phyloP scores from a whole-genome alignment of 2,329 filamentous ascomycete genomes.

The Coleophoma crateriformis region DNA sequence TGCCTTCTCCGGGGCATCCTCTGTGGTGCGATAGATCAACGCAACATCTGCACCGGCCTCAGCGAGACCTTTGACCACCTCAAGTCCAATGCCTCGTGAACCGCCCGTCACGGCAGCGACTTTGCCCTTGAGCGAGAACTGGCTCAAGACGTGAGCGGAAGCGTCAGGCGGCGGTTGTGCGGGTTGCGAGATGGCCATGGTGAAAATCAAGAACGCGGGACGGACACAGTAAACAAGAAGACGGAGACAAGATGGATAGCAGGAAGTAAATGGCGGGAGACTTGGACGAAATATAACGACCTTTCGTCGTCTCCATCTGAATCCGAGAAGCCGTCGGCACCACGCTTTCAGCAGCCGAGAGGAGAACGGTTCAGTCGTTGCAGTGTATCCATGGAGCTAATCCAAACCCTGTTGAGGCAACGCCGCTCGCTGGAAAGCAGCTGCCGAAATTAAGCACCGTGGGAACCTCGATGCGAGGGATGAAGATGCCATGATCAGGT shows the following conservation, averaged over 20 bases:
- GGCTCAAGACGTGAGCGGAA: not conserved
- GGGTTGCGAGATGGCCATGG: no score
- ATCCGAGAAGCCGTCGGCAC: no score
- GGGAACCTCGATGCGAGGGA: not conserved
- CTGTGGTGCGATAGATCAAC: constrained; percentile 21
- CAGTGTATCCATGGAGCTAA: not conserved
- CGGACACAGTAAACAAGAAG: no score
- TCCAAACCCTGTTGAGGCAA: not conserved
- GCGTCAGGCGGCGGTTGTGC: no score
- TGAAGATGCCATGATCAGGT: no score
- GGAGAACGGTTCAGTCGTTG: constrained; percentile 2
- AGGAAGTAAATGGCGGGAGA: no score
- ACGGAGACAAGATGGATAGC: no score
- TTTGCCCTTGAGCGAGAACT: constrained; percentile 24
- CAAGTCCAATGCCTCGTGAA: constrained; percentile 34
- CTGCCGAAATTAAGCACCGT: not conserved
- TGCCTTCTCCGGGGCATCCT: constrained; percentile 21
- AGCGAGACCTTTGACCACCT: constrained; percentile 34
- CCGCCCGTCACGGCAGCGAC: constrained; percentile 38
- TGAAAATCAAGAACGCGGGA: no score
- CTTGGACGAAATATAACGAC: no score
- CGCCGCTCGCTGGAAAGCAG: not conserved
- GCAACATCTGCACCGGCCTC: constrained; percentile 37
- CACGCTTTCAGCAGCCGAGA: no score
- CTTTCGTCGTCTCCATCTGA: no score